Conservation (phyloP, 805 yeast genomes). For the Ogataea nonfermentans region DNA sequence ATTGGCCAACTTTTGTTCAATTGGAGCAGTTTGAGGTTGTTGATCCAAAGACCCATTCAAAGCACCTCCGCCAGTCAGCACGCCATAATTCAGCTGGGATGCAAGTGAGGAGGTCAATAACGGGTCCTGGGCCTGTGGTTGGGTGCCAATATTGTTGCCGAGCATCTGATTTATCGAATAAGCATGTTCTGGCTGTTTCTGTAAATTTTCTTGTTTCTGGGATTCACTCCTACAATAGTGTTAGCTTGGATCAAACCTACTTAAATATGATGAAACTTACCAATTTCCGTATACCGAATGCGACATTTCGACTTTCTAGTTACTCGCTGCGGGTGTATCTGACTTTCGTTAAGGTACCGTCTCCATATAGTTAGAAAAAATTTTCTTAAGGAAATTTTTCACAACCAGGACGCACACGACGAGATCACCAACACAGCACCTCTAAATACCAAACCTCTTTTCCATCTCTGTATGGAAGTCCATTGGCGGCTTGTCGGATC, state of each 20-base stretch:
- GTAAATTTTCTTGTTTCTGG: slow-evolving; percentile 1
- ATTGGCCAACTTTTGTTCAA: slow-evolving; percentile 7
- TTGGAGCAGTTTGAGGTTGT: not conserved
- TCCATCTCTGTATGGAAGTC: slow-evolving; percentile 79
- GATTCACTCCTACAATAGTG: slow-evolving; percentile 6
- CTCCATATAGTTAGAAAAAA: slow-evolving; percentile 10
- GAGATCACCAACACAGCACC: not conserved
- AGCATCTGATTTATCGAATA: slow-evolving; percentile 2
- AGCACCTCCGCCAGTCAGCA: not conserved
- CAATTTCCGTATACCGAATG: slow-evolving; percentile 12
- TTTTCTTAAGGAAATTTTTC: slow-evolving; percentile 9
- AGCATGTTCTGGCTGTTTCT: slow-evolving; percentile 5
- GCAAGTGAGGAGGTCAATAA: not conserved
- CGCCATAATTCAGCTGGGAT: not conserved
- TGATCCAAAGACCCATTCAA: not conserved
- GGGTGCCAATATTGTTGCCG: not conserved
- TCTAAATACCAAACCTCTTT: slow-evolving; percentile 52
- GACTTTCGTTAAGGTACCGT: slow-evolving; percentile 8
- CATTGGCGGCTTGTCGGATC: slow-evolving; percentile 38
- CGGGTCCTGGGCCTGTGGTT: slow-evolving; percentile 2
- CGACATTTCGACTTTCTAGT: slow-evolving; percentile 9
- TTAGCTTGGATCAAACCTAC: slow-evolving; percentile 5
- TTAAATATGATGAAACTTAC: slow-evolving; percentile 6
- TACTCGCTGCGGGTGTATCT: slow-evolving; percentile 5
- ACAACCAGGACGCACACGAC: slow-evolving; percentile 13